Evolutionary conservation across 2,329 filamentous ascomycete species (phyloP).

Genomic region (Neobulgaria alba): DNA sequence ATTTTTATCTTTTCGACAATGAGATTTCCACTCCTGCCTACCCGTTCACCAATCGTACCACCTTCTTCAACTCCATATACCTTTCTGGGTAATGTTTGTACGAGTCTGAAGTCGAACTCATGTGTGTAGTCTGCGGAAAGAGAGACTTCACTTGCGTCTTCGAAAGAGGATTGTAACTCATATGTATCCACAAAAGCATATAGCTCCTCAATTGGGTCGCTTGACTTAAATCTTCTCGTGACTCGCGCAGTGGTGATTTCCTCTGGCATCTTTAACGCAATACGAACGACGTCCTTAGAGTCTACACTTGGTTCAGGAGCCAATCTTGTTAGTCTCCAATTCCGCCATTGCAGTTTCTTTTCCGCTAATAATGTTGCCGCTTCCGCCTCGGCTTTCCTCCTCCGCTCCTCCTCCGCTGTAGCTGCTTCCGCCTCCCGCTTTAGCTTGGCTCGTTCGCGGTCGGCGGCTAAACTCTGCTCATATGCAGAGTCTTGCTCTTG

Average conservation of each 20-base stretch:
- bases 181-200: constrained; percentile 97
- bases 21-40: constrained; percentile 78
- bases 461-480: constrained; percentile 79
- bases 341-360: constrained; percentile 58
- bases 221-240: constrained; percentile 62
- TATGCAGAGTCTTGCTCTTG: constrained; percentile 89
- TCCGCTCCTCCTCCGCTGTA: constrained; percentile 58
- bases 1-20: constrained; percentile 64
- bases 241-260: constrained; percentile 61
- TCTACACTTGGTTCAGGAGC: constrained; percentile 56
- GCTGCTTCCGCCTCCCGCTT: constrained; percentile 67
- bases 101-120: constrained; percentile 75
- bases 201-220: constrained; percentile 73
- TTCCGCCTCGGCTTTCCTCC: constrained; percentile 50
- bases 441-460: constrained; percentile 74
- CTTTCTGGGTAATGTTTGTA: constrained; percentile 74
- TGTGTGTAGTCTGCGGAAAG: constrained; percentile 66
- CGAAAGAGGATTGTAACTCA: constrained; percentile 45
- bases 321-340: constrained; percentile 66
- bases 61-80: constrained; percentile 64
- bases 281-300: constrained; percentile 62
- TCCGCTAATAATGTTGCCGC: constrained; percentile 45
- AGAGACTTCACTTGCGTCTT: constrained; percentile 14
- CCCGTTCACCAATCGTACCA: constrained; percentile 59
- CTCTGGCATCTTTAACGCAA: constrained; percentile 56